Base-by-base conservation (phyloP, 192 early-diverging fungal species). In the Coemansia biformis region DNA sequence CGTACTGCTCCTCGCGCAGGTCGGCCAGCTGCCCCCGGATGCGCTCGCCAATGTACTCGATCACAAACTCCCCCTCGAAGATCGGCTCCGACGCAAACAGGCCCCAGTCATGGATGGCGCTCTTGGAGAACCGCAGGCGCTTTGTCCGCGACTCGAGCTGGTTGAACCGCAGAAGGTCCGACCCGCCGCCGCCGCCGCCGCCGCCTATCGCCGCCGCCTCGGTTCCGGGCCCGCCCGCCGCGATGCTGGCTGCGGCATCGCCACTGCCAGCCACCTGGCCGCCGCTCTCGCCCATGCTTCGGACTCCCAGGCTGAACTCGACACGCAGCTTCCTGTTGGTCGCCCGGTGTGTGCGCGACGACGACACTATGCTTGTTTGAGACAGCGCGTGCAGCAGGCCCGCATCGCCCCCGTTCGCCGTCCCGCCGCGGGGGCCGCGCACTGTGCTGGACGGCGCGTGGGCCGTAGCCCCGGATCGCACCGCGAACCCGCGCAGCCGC, bases 91-190 rank as follows among this genome's bases (percentile, higher is more conserved):
- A 77, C 6, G 97, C 91, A 84, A 95, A 99, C 51, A 98, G 69
- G 1, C 97, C 97, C 93, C 90, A 96, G 73, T 97, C 91, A 70
- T 99, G 97, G 59, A 99, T 99, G 14, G 83, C 78, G n/a, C 84
- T 88, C 59, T 88, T 89, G 4, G 86, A 89, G 66, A 99, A 97
- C 26, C 82, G 81, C 29, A 99, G 81, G 39, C 86, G 78, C 66
- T 96, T 94, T 48, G 87, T 90, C 5, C 93, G 86, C 15, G 79
- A 81, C 55, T 93, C 93, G 42, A 99, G 83, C 71, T 93, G 91
- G 49, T 91, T 91, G 64, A 94, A 96, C 50, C 88, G 86, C 47
- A 91, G 66, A 3, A 87, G 76, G 64, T 97, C 92, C 0, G 79
- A 78, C n/a, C 69, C 75, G 34, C 44, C 22, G n/a, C 23, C 42